Evolutionary conservation across 2,329 filamentous ascomycete species (phyloP), one percentile per base, ranked within the genome.

Genomic region (Keithomyces neogunnii): DNA sequence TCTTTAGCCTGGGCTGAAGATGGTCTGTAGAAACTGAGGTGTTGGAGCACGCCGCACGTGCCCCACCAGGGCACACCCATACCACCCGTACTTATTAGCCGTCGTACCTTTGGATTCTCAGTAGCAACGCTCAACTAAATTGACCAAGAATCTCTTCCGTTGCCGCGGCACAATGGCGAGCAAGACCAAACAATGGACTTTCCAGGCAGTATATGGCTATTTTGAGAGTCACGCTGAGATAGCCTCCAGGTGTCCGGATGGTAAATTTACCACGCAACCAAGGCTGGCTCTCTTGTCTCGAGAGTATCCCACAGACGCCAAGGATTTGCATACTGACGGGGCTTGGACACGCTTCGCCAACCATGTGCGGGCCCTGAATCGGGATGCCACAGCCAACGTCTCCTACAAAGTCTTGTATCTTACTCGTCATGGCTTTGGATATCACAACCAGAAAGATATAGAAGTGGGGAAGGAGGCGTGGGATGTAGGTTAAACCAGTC

Each of bases 351-450:
- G 75, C 11, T 75, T 83, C 36, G 59, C 66, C 2, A 57, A 69
- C 30, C 75, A 77, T 51, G 67, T 83, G 31, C 59, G 65, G 3
- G 65, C 67, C 30, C 62, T 81, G 43, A 79, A 80, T 60, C 50
- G 64, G 8, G 59, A 68, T 5, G 66, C 69, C 3, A 64, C 69
- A 0, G 56, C 63, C 3, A 71, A 68, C 49, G 71, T 73, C n/a
- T 62, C 60, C 11, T 84, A 81, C 65, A 77, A 78, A 51, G 68
- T 83, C 10, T 53, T 82, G 9, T 72, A 68, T 53, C 66, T 82
- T 52, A 80, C 76, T 28, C 73, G 81, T 11, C 81, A 84, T 59
- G 80, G 81, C 11, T 68, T 80, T 57, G 80, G 80, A 29, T 67
- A 61, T 49, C 69, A 74, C 47, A 73, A 74, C 52, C 65, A 66